These are phyloP conservation scores for Aspergillus sp. DNA, from an alignment of 2,329 filamentous ascomycete species.

Conservation along the genomic window DNA sequence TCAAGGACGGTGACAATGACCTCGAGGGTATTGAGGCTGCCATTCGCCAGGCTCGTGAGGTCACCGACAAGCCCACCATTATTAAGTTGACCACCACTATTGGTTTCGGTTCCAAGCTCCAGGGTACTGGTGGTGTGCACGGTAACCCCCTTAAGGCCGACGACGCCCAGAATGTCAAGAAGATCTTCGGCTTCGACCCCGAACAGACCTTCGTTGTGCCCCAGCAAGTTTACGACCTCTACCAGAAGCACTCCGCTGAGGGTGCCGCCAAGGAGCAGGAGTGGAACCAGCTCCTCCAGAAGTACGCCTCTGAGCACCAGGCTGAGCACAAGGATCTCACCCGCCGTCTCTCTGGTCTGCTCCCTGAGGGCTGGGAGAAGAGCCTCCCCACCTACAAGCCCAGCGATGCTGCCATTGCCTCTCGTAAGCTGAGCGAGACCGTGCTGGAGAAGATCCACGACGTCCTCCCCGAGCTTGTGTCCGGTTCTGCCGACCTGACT, in stretches of 20 bases:
- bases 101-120: slow-evolving; percentile 84
- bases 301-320: slow-evolving; percentile 73
- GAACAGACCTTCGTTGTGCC: slow-evolving; percentile 87
- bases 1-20: slow-evolving; percentile 82
- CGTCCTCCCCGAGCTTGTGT: slow-evolving; percentile 79
- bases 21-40: slow-evolving; percentile 80
- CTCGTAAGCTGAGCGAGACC: slow-evolving; percentile 91
- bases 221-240: slow-evolving; percentile 87
- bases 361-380: slow-evolving; percentile 96
- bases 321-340: slow-evolving; percentile 70
- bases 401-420: slow-evolving; percentile 73
- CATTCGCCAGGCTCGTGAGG: slow-evolving; percentile 72
- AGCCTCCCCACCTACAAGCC: slow-evolving; percentile 83
- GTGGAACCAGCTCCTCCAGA: slow-evolving; percentile 89
- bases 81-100: slow-evolving; percentile 98
- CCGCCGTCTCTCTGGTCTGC: slow-evolving; percentile 71
- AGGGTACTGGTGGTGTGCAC: slow-evolving; percentile 94
- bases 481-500: slow-evolving; percentile 95
- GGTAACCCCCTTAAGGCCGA: slow-evolving; percentile 92
- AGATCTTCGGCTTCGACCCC: slow-evolving; percentile 92
- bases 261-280: slow-evolving; percentile 85
- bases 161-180: slow-evolving; percentile 87
- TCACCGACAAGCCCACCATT: slow-evolving; percentile 92
- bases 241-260: slow-evolving; percentile 73
- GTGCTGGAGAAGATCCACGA: slow-evolving; percentile 82